Conservation (phyloP, 2,329 filamentous ascomycete genomes). For the Sordariomycetes sp. region DNA sequence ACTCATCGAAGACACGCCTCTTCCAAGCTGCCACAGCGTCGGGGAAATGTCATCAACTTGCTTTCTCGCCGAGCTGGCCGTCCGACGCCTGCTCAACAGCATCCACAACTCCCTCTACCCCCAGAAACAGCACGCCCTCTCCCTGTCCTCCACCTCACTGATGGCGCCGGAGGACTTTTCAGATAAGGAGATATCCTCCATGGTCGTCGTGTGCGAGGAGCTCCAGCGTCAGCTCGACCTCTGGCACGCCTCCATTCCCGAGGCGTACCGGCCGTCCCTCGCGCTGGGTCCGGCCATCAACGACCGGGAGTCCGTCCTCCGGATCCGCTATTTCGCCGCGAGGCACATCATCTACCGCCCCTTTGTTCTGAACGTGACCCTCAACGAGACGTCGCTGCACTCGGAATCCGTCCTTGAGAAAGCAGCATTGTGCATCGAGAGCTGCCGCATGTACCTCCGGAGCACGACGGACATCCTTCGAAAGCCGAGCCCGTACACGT, state of each 20-base stretch:
- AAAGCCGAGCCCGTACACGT: conserved; percentile 19
- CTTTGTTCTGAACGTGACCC: conserved; percentile 18
- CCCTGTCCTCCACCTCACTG: conserved; percentile 14
- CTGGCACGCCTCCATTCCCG: conserved; percentile 21
- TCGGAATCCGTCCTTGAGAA: conserved; percentile 15
- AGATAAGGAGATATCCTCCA: conserved; percentile 15
- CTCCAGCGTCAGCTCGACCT: conserved; percentile 17
- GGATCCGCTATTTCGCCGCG: conserved; percentile 20
- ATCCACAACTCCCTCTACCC: conserved; percentile 20
- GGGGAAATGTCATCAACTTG: conserved; percentile 14
- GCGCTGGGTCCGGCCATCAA: conserved; percentile 11
- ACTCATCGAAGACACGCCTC: conserved; percentile 16
- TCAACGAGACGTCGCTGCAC: conserved; percentile 7
- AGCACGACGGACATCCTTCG: conserved; percentile 15
- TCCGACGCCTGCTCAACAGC: conserved; percentile 20
- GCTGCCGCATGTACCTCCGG: conserved; percentile 17
- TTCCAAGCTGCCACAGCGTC: conserved; percentile 16
- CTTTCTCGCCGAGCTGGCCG: conserved; percentile 21
- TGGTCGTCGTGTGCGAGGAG: conserved; percentile 17
- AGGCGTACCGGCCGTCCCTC: conserved; percentile 15
- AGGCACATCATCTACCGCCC: conserved; percentile 21
- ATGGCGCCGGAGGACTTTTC: conserved; percentile 15
- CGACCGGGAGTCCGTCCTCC: conserved; percentile 14
- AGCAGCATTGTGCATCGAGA: conserved; percentile 18
- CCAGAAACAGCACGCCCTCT: conserved; percentile 12